Evolutionary conservation across 768 basidiomycete genomes (phyloP), one percentile per base, ranked within the genome.

Genomic region (Kwoniella botswanensis): DNA sequence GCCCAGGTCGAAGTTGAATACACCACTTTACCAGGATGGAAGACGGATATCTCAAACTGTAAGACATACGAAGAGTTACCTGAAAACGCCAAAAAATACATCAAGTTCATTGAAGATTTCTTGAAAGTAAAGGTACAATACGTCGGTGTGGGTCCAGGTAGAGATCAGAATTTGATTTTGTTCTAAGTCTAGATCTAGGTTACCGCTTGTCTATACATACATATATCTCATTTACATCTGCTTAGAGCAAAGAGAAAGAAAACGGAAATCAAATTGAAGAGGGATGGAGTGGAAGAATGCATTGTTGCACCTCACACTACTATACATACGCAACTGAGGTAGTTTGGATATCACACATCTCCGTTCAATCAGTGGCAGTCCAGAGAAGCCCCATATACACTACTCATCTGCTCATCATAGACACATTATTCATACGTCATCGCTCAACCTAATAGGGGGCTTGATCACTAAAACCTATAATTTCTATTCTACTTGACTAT

Each of bases 21-120:
- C 84, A 88, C 89, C 66, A 94, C 92, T 3, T 85, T 99, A 0
- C 91, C 94, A 4, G 97, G 97, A 21, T 99, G 97, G 97, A 87
- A 94, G 82, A 84, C 87, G 11, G 88, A 90, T 52, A 98, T 98
- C 79, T 88, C 88, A 58, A 81, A 87, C 0, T 84, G 86, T 72
- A 89, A 82, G 52, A 86, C 86, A 59, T 96, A 90, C 81, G 89
- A 90, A 11, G 90, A 87, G 11, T 86, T 99, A 6, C 97, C 97
- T 0, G 88, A 88, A 53, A 91, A 92, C 71, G 95, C 93, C 86
- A 89, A 88, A 86, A 88, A 87, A 77, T 99, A 98, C 82, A 86
- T 98, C 64, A 88, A 88, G 70, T 98, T 91, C 82, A 92, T 98
- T 72, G 95, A 98, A 83, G 77, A 87, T 21, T 90, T 86, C 81